A percentile compares a stretch with the other conserved stretches of the same genome.
These are phyloP conservation scores for Parachlorella kessleri DNA, from an alignment of 139 green algal genomes.

Conservation along the genomic window DNA sequence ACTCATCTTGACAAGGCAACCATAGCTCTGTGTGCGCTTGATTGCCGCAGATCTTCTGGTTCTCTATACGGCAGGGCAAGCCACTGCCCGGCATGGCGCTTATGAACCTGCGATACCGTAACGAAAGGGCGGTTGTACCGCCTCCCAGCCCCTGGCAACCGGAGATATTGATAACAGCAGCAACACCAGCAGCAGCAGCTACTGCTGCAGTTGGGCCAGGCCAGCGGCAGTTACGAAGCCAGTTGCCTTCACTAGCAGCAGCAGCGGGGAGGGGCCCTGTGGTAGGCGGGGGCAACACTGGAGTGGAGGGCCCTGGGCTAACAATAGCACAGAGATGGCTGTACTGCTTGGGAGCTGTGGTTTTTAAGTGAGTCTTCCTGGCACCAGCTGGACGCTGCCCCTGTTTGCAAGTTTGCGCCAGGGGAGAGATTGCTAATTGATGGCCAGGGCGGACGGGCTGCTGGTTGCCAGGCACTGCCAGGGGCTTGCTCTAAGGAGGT, in stretches of 20 bases:
- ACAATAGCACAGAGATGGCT: slow-evolving; percentile 46
- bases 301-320: slow-evolving; percentile 73
- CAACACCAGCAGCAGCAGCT: slow-evolving; percentile 1
- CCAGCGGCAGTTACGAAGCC: not conserved
- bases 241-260: not conserved
- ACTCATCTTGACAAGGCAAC: too few relatives aligned
- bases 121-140: slow-evolving; percentile 62
- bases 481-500: too few relatives aligned
- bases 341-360: slow-evolving; percentile 57
- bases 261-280: not conserved
- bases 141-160: too few relatives aligned
- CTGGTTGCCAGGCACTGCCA: too few relatives aligned
- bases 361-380: slow-evolving; percentile 35
- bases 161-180: not conserved
- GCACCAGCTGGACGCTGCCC: too few relatives aligned
- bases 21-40: too few relatives aligned
- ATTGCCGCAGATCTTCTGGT: slow-evolving; percentile 63
- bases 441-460: too few relatives aligned
- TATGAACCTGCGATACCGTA: slow-evolving; percentile 88
- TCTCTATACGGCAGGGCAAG: slow-evolving; percentile 62
- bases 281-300: slow-evolving; percentile 41
- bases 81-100: slow-evolving; percentile 82
- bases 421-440: too few relatives aligned
- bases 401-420: too few relatives aligned
- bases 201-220: too few relatives aligned